Percentiles rank a stretch among this genome's conserved stretches.
phyloP scores from a whole-genome alignment of 352 stramenopile genomes.

The Phytophthora fragariaefolia region DNA sequence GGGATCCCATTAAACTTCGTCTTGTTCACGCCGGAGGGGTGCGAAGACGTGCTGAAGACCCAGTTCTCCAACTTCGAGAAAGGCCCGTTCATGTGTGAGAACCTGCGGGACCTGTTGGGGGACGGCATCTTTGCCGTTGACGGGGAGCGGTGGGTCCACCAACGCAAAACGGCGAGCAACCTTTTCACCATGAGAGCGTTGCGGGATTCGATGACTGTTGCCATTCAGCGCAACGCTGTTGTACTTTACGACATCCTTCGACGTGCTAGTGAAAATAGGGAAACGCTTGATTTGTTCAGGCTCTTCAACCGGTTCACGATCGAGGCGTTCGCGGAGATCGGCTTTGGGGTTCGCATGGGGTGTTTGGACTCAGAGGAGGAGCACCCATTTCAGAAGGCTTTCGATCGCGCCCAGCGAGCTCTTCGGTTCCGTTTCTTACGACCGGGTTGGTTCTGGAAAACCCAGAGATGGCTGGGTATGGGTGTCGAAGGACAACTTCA shows the following conservation, averaged over 20 bases:
- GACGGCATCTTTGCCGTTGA: constrained; percentile 75
- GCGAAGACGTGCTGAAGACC: constrained; percentile 53
- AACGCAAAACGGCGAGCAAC: constrained; percentile 83
- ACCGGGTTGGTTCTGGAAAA: constrained; percentile 13
- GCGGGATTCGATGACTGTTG: constrained; percentile 40
- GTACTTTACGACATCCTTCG: constrained; percentile 29
- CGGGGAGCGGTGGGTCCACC: constrained; percentile 56
- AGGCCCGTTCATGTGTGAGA: constrained; percentile 36
- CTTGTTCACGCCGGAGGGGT: constrained; percentile 34
- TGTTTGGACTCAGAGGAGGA: constrained; percentile 36
- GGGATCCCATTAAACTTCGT: constrained; percentile 31
- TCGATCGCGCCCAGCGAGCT: constrained; percentile 47
- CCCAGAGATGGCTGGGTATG: not conserved
- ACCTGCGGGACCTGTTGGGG: constrained; percentile 54
- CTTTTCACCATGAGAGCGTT: constrained; percentile 68
- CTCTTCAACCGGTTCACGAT: constrained; percentile 64
- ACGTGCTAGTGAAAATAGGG: not conserved
- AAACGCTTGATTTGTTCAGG: constrained; percentile 44
- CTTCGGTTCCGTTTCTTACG: constrained; percentile 43
- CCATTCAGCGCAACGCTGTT: constrained; percentile 31
- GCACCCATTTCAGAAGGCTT: constrained; percentile 54
- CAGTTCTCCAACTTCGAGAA: constrained; percentile 76
- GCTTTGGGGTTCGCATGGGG: constrained; percentile 57
- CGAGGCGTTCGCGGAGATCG: constrained; percentile 71
- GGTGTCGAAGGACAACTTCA: constrained; percentile 38